A percentile compares a stretch with the other conserved stretches of the same genome.
phyloP scores from a whole-genome alignment of 345 rosid species.

The Physaria fendleri region DNA sequence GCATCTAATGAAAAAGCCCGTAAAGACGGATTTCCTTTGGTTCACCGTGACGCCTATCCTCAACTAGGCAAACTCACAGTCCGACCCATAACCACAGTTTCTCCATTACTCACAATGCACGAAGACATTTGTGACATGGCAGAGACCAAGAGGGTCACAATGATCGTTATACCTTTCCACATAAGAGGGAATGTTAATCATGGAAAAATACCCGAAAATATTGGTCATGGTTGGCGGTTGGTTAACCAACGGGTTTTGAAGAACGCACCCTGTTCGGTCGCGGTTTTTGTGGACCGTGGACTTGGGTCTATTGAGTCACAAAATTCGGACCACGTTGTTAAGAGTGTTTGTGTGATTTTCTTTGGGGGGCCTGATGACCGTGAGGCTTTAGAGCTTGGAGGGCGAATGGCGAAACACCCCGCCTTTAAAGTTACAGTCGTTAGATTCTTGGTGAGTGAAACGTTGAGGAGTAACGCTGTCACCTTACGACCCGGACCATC shows the following conservation, averaged over 20 bases:
- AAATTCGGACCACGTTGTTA: conserved; percentile 23
- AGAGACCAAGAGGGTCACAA: conserved; percentile 46
- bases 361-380: conserved; percentile 86
- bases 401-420: conserved; percentile 71
- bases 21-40: conserved; percentile 63
- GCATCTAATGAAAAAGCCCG: conserved; percentile 64
- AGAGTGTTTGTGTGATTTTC: conserved; percentile 53
- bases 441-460: conserved; percentile 40
- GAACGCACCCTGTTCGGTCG: conserved; percentile 70
- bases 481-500: conserved; percentile 36
- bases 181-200: conserved; percentile 52
- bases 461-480: conserved; percentile 24
- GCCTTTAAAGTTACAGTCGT: conserved; percentile 47
- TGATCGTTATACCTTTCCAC: conserved; percentile 72
- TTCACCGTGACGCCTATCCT: conserved; percentile 53
- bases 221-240: conserved; percentile 77
- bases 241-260: conserved; percentile 67
- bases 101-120: conserved; percentile 58
- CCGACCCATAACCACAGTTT: conserved; percentile 56
- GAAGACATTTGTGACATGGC: conserved; percentile 86
- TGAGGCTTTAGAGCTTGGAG: conserved; percentile 66
- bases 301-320: conserved; percentile 40
- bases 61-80: conserved; percentile 62
- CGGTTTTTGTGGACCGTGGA: conserved; percentile 76
- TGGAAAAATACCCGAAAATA: conserved; percentile 38